These are phyloP conservation scores for Auriscalpium orientale DNA, from an alignment of 768 basidiomycete genomes.

Conservation along the genomic window DNA sequence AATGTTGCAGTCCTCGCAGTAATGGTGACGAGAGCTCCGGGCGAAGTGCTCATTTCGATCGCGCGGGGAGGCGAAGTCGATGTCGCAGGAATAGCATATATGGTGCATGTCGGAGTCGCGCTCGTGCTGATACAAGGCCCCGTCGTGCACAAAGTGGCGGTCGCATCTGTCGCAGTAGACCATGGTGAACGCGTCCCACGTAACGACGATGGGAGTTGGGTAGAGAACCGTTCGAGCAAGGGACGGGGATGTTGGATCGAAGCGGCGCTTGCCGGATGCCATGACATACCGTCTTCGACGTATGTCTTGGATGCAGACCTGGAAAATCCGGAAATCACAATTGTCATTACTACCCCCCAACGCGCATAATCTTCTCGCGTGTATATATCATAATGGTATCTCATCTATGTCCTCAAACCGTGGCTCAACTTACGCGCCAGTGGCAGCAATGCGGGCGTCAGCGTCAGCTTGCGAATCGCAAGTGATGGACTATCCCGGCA, in stretches of 20 bases:
- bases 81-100: slow-evolving; percentile 34
- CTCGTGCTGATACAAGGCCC: slow-evolving; percentile 21
- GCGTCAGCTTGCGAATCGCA: slow-evolving; percentile 22
- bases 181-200: neutral
- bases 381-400: too few species aligned
- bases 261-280: too few species aligned
- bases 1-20: slow-evolving; percentile 43
- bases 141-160: slow-evolving; percentile 12
- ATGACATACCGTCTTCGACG: too few species aligned
- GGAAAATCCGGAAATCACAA: too few species aligned
- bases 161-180: neutral
- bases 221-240: too few species aligned
- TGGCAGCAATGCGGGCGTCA: slow-evolving; percentile 14
- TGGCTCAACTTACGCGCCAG: slow-evolving; percentile 17
- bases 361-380: too few species aligned
- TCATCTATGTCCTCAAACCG: too few species aligned
- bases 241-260: too few species aligned
- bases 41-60: slow-evolving; percentile 45
- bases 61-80: slow-evolving; percentile 34
- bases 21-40: slow-evolving; percentile 40
- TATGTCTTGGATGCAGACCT: too few species aligned
- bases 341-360: too few species aligned
- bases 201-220: too few species aligned
- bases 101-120: slow-evolving; percentile 29
- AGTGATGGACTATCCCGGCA: slow-evolving; percentile 6